phyloP scores from a whole-genome alignment of 345 rosid genomes.

The Aquilaria sinensis region DNA sequence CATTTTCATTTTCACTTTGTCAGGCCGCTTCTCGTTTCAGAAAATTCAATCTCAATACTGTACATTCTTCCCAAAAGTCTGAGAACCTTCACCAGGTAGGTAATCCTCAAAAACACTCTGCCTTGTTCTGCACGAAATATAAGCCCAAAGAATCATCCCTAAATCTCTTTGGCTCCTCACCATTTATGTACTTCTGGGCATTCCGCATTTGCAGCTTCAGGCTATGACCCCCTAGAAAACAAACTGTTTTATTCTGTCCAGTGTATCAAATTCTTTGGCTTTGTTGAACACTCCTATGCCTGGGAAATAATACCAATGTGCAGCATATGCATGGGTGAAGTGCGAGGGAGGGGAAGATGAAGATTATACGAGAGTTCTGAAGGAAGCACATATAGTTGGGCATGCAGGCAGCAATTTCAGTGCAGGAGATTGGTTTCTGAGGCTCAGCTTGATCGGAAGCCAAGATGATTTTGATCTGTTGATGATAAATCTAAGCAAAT shows the following conservation, averaged over 20 bases:
- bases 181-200: no score
- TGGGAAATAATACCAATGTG: neutral
- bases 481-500: slow-evolving; percentile 16
- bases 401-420: slow-evolving; percentile 30
- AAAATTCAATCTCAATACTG: slow-evolving; percentile 35
- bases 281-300: no score
- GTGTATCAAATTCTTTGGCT: no score
- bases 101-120: neutral
- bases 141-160: no score
- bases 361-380: slow-evolving; percentile 36
- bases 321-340: slow-evolving; percentile 66
- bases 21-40: slow-evolving; percentile 49
- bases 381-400: slow-evolving; percentile 34
- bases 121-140: no score
- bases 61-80: slow-evolving; percentile 26
- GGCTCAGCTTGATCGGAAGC: slow-evolving; percentile 44
- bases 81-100: slow-evolving; percentile 17
- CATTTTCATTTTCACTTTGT: slow-evolving; percentile 17
- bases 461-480: slow-evolving; percentile 23
- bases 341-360: slow-evolving; percentile 47
- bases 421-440: slow-evolving; percentile 26
- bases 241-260: no score
- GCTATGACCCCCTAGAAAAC: no score
- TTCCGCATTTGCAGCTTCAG: no score
- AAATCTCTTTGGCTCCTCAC: no score